Evolutionary conservation across 495 filamentous ascomycete genomes (phyloP), one percentile per base, ranked within the genome.

Genomic region (Penicillium fimorum): DNA sequence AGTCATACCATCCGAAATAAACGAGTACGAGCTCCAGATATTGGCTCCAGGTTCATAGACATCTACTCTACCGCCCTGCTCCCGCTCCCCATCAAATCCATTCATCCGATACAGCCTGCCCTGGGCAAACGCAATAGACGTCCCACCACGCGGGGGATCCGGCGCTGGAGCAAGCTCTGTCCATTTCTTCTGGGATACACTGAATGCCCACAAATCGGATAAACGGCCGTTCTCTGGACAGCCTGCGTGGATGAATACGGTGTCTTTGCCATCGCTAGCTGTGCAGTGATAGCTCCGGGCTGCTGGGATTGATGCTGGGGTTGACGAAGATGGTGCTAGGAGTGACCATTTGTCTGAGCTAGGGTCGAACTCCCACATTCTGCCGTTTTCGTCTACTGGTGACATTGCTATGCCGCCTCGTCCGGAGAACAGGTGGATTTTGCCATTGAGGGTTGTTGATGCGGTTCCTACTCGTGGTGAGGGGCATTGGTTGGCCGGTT

Each of bases 151-250:
- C 0, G 80, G 66, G 1, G 82, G 77, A 13, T 79, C 83, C 0
- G 87, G 87, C 0, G 86, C 86, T 17, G 79, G 59, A 0, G 85
- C 76, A 29, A 86, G 76, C 44, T 83, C 76, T 38, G 76, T 79
- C 90, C 89, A 94, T 0, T 73, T 65, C 30, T 76, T 63, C 24
- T 70, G 74, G 33, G 68, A 71, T 10, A 91, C 58, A 62, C 85
- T 81, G 64, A 91, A 92, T 1, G 82, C 79, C 89, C 89, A 92
- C 0, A 91, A 64, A 68, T 92, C 89, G 5, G 75, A 68, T 2
- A 85, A 73, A 13, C 86, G 72, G 15, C 77, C 82, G 8, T 75
- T 79, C 3, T 79, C 72, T 1, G 81, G 77, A 60, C 85, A 89
- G 0, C 90, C 90, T 7, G 85, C 89, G 60, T 92, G 88, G 15